phyloP scores from a whole-genome alignment of 805 yeast genomes.

The Maudiozyma bulderi region DNA sequence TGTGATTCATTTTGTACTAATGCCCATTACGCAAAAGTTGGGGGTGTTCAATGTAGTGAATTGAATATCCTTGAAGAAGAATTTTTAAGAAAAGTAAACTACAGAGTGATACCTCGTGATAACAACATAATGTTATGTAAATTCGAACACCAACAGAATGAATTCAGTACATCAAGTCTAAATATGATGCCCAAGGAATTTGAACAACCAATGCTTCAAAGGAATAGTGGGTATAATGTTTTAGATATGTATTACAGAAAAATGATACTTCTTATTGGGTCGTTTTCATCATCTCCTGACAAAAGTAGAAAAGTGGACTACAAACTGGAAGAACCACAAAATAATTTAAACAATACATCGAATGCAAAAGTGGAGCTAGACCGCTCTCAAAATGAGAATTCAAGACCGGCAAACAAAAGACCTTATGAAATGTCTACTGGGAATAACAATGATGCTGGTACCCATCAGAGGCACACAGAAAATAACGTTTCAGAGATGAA shows the following conservation, averaged over 20 bases:
- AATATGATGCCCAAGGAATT: background rate
- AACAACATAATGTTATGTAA: conserved; percentile 32
- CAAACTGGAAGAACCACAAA: conserved; percentile 4
- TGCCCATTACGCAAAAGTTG: conserved; percentile 89
- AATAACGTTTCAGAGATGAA: background rate
- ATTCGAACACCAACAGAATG: conserved; percentile 21
- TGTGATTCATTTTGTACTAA: conserved; percentile 93
- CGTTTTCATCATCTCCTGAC: conserved; percentile 20
- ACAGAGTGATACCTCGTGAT: conserved; percentile 59
- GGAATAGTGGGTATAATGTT: conserved; percentile 31
- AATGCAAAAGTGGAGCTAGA: background rate
- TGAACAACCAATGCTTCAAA: conserved; percentile 6
- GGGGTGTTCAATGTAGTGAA: conserved; percentile 80
- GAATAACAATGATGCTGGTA: background rate
- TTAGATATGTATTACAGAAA: conserved; percentile 40
- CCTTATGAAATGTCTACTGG: background rate
- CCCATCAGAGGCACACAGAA: background rate
- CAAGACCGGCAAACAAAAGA: background rate
- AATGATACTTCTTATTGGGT: conserved; percentile 43
- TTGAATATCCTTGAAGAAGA: conserved; percentile 83
- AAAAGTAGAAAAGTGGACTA: conserved; percentile 19
- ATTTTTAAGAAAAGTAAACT: conserved; percentile 68
- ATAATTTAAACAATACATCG: background rate
- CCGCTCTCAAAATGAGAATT: background rate
- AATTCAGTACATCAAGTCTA: conserved; percentile 7